These are phyloP conservation scores for Didymella pomorum DNA, from an alignment of 2,329 filamentous ascomycete genomes.

Conservation along the genomic window DNA sequence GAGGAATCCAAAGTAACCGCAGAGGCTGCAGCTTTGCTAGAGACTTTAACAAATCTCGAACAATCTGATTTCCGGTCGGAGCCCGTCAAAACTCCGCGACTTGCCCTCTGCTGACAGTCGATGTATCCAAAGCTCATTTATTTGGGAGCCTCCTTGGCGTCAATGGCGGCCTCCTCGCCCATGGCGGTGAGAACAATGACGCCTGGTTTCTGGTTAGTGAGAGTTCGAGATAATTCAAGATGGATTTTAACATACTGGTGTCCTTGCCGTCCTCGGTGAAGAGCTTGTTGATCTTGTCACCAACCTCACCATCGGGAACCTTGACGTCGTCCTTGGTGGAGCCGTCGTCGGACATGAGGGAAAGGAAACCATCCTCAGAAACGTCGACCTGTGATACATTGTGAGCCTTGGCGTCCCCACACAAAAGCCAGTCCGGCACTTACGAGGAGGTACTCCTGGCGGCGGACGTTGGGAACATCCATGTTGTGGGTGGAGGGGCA, in stretches of 20 bases:
- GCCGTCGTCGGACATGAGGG: constrained; percentile 88
- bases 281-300: constrained; percentile 83
- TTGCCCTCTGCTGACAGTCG: constrained; percentile 39
- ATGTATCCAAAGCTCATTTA: constrained; percentile 41
- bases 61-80: constrained; percentile 35
- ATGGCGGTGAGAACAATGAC: constrained; percentile 94
- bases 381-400: constrained; percentile 76
- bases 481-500: constrained; percentile 97
- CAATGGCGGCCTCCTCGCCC: constrained; percentile 91
- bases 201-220: constrained; percentile 62
- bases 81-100: constrained; percentile 39
- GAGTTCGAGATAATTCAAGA: neutral
- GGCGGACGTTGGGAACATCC: constrained; percentile 94
- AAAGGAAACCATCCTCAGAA: constrained; percentile 92
- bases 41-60: constrained; percentile 29
- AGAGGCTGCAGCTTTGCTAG: constrained; percentile 38
- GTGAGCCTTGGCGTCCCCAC: constrained; percentile 29
- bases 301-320: constrained; percentile 87
- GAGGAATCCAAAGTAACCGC: constrained; percentile 41
- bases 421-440: constrained; percentile 55
- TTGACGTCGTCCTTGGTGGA: constrained; percentile 94
- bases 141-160: constrained; percentile 89
- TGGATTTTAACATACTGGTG: constrained; percentile 72
- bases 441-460: constrained; percentile 93
- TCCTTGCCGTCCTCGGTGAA: constrained; percentile 89